Evolutionary conservation across 208 protist genomes (phyloP).

Genomic region (Novymonas esmeraldas): DNA sequence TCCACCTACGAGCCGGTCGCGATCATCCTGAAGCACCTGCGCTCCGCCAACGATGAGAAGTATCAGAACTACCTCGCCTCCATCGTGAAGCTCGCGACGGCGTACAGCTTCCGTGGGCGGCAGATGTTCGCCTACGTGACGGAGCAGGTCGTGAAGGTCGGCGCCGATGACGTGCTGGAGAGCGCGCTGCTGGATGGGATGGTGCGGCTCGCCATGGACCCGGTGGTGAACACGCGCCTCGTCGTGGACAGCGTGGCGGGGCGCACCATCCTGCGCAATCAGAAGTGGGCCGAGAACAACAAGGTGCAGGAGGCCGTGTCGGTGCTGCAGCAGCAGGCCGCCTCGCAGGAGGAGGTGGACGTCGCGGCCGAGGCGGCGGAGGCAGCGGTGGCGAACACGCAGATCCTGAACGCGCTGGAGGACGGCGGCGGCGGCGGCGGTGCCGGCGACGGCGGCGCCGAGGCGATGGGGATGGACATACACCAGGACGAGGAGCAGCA

Average conservation of each 20-base stretch:
- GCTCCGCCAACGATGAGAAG: conserved; percentile 32
- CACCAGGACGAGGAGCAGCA: conserved; percentile 31
- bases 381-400: conserved; percentile 29
- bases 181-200: conserved; percentile 69
- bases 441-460: conserved; percentile 10
- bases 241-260: conserved; percentile 64
- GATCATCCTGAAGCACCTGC: conserved; percentile 74
- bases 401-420: conserved; percentile 23
- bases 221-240: conserved; percentile 90
- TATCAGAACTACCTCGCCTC: conserved; percentile 60
- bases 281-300: conserved; percentile 47
- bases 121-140: conserved; percentile 91
- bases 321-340: conserved; percentile 34
- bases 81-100: conserved; percentile 75
- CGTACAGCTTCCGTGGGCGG: conserved; percentile 77
- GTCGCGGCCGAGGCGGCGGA: conserved; percentile 27
- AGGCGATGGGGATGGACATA: conserved; percentile 1
- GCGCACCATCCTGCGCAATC: conserved; percentile 48
- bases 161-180: conserved; percentile 65
- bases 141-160: conserved; percentile 77
- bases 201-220: conserved; percentile 69
- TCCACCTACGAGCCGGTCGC: conserved; percentile 83
- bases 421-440: conserved; percentile 11
- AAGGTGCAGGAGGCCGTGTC: conserved; percentile 53
- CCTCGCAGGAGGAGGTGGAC: conserved; percentile 33